Base-by-base conservation (phyloP, 2,329 filamentous ascomycete genomes). In the Camptophora hylomeconis region DNA sequence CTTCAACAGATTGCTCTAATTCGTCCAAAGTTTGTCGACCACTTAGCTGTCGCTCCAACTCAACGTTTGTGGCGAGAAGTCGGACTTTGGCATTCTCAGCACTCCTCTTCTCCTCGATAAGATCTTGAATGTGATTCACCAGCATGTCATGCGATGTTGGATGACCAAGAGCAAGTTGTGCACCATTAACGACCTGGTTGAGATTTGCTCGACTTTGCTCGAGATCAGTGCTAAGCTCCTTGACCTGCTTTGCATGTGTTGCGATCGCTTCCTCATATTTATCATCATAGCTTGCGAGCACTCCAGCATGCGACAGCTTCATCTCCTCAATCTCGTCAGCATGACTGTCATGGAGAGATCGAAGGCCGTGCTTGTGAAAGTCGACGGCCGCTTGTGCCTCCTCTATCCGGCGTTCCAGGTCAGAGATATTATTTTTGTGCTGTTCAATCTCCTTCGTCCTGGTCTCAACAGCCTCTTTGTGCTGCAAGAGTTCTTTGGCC, bases 401-500 rank as follows among this genome's bases (percentile, higher is more conserved):
- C 54, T 32, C 54, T 54, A 47, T 67, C 61, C 19, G 60, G n/a
- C 56, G 30, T 23, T 44, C 20, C 33, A 40, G 32, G n/a, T 40
- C 33, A 7, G 35, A 24, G 24, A 44, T 35, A 12, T 33, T 34
- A 20, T 42, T 39, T 32, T 46, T 50, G 23, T 52, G 46, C 35
- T 38, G 35, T 17, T 52, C 52, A 5, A 72, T 54, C 35, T 73
- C 63, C 29, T 57, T 60, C 37, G 61, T 58, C 10, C 59, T 63
- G 12, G 67, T 52, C 13, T 73, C 69, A 30, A 73, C 72, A 1
- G 70, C 65, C 29, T 70, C 65, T 6, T 66, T 63, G 24, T 76
- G 67, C 30, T 78, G 67, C 20, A 81, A 71, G 7, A 92, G 65
- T 44, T 87, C 69, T 25, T 67, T 56, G 45, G 73, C 70, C 28